Conservation (phyloP, 2,329 filamentous ascomycete genomes). For the Davidsoniella virescens region DNA sequence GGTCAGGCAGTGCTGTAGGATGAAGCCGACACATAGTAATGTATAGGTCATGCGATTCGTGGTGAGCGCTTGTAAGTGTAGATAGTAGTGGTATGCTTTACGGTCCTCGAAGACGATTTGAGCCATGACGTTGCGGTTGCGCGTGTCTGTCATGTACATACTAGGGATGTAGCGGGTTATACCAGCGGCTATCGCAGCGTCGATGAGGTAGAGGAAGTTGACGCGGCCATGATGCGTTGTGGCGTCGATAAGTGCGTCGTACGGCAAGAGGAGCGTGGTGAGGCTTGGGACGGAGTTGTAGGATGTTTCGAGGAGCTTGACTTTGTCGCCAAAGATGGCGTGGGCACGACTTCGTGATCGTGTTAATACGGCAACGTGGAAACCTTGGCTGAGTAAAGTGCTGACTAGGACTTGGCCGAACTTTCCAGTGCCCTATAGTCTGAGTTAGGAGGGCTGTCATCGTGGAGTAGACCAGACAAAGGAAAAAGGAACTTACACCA, state of each 20-base stretch:
- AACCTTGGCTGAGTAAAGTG: background rate
- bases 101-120: background rate
- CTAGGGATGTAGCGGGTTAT: background rate
- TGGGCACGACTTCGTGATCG: background rate
- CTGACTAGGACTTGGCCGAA: background rate
- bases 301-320: background rate
- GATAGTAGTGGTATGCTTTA: slow-evolving; percentile 3
- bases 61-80: background rate
- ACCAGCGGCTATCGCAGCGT: slow-evolving; percentile 3
- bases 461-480: background rate
- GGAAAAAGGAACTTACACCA: background rate
- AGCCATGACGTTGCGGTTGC: background rate
- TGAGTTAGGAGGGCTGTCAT: background rate
- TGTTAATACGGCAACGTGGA: background rate
- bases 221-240: background rate
- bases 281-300: background rate
- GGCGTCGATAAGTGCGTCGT: slow-evolving; percentile 1
- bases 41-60: slow-evolving; percentile 1
- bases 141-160: background rate
- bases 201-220: background rate
- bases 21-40: background rate
- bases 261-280: background rate
- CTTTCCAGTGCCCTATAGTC: background rate
- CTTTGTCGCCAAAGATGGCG: background rate
- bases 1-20: background rate